A percentile compares a stretch with the other conserved stretches of the same genome.
These are phyloP conservation scores for Arachis stenosperma DNA, from an alignment of 306 rosid genomes.

Conservation along the genomic window DNA sequence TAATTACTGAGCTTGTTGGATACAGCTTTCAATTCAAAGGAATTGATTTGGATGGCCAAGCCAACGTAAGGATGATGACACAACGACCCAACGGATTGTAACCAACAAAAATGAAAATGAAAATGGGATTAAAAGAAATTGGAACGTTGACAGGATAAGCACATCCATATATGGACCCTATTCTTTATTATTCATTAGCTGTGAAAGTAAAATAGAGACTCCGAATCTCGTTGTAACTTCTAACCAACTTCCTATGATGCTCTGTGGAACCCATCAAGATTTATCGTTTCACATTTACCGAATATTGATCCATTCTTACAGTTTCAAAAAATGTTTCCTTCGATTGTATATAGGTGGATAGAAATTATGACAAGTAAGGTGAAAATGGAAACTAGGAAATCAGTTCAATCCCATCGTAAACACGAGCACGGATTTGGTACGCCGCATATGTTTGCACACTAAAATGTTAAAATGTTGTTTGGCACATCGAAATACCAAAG, in stretches of 20 bases:
- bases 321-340: background rate
- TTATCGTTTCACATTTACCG: background rate
- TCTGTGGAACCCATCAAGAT: slow-evolving; percentile 23
- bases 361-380: no score
- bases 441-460: no score
- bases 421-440: no score
- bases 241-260: slow-evolving; percentile 26
- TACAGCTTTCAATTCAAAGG: slow-evolving; percentile 48
- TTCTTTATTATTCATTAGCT: background rate
- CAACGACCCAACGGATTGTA: slow-evolving; percentile 19
- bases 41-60: slow-evolving; percentile 28
- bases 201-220: no score
- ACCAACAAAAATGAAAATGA: background rate
- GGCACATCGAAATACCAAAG: no score
- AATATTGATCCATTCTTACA: background rate
- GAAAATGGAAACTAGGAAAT: no score
- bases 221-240: background rate
- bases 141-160: slow-evolving; percentile 26
- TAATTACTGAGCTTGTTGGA: slow-evolving; percentile 45
- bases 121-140: background rate
- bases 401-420: no score
- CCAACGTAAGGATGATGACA: background rate
- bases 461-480: no score
- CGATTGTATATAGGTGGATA: no score
- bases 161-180: slow-evolving; percentile 24